Base-by-base conservation (phyloP, 2,329 filamentous ascomycete species). In the Fusarium neocosmosporiellum region DNA sequence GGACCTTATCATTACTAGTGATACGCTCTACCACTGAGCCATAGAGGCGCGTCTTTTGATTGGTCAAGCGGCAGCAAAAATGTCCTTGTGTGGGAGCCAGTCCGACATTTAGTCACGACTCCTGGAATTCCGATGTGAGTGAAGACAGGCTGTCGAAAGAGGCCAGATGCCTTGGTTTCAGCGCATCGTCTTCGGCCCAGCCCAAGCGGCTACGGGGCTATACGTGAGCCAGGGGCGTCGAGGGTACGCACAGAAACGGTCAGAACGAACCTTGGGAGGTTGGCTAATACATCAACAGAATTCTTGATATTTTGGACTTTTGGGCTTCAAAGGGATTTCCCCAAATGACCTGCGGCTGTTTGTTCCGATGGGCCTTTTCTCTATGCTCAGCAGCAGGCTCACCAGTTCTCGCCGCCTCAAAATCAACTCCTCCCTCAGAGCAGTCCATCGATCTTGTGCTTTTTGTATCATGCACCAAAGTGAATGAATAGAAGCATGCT, bases 1-100 rank as follows among this genome's bases (percentile, higher is more conserved):
- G 53, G 53, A 57, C 53, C 53, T 57, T 57, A 16, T 57, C 53
- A 57, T 57, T 57, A 57, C 53, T 57, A 57, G 53, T 57, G 53
- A 57, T 16, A 57, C 53, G 53, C 53, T 57, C 53, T 57, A 57
- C 53, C 53, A 57, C 53, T 57, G 53, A 57, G 53, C 53, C 53
- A 57, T 27, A 20, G 33, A 34, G 53, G 53, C 53, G n/a, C n/a
- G 27, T 16, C 46, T 50, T 50, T 27, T 50, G 46, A 50, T 50
- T 50, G 46, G 46, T 31, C 29, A 27, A 14, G 3, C 16, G 6
- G 3, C 1, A 2, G 10, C 10, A 2, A 20, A 31, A 50, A 20
- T 31, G 18, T 24, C 3, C 16, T n/a, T 20, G 18, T 50, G 0
- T 50, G 46, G 10, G 46, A 50, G 18, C 2, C 5, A 18, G 24